Evolutionary conservation across 768 basidiomycete genomes (phyloP), one percentile per base, ranked within the genome.

Genomic region (Clitopilus passeckerianus): DNA sequence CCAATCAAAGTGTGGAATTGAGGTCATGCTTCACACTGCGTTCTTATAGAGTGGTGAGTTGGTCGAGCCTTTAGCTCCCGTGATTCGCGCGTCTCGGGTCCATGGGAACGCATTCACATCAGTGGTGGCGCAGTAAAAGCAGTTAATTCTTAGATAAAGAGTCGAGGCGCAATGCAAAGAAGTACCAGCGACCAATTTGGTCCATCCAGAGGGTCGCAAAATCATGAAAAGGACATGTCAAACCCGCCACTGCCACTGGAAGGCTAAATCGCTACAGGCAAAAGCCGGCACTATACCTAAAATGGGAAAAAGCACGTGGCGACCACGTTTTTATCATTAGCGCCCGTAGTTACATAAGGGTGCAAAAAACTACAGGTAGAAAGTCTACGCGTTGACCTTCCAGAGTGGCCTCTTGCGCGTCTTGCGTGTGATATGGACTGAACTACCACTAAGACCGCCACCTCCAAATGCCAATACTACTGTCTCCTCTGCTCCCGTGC

Each of bases 391-490:
- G 71, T 86, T 92, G 50, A 93, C 91, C 67, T 84, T 86, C 77
- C 84, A 91, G 67, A 94, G 81, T 57, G 90, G 90, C 55, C 85
- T 90, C 68, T 87, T 90, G 74, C 88, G 89, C 78, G 88, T 77
- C 75, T 95, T 94, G 64, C 92, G 84, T 52, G 93, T 93, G 69
- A 96, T 81, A 71, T 93, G 91, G 65, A 95, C 91, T 57, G 89
- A 84, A 67, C 86, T 92, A 59, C 81, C 84, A 55, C 79, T 86
- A 72, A 78, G 79, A 64, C 79, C 86, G 65, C 78, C 80, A 61
- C 86, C 89, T 59, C 90, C 90, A 74, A 95, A 93, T 35, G 91
- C 92, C 65, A 95, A 79, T 56, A 96, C 93, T 44, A 95, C 93
- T n/a, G 90, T 91, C 74, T 95, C 93, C 72, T 91, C 90, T 60